phyloP scores from a whole-genome alignment of 2,329 filamentous ascomycete genomes.

The Aureobasidium sp. region DNA sequence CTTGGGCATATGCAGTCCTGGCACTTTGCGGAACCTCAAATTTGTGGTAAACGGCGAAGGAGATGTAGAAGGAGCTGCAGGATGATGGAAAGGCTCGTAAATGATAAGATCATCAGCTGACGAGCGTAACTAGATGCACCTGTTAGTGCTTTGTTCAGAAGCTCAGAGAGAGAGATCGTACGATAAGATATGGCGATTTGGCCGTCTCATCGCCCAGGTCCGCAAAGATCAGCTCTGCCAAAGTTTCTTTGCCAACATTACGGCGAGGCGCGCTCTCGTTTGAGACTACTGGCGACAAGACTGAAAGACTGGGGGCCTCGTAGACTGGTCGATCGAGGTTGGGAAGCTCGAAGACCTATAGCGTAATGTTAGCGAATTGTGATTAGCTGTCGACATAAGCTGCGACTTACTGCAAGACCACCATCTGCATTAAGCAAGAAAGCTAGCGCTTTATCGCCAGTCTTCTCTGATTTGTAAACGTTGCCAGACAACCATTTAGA shows the following conservation, averaged over 20 bases:
- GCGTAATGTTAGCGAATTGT: not conserved
- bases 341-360: slow-evolving; percentile 79
- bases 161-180: slow-evolving; percentile 49
- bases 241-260: slow-evolving; percentile 73
- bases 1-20: slow-evolving; percentile 73
- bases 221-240: slow-evolving; percentile 85
- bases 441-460: slow-evolving; percentile 66
- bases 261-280: slow-evolving; percentile 75
- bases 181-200: slow-evolving; percentile 82
- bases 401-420: slow-evolving; percentile 71
- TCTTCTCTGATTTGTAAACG: slow-evolving; percentile 74
- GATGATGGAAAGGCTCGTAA: slow-evolving; percentile 79
- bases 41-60: slow-evolving; percentile 56
- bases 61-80: slow-evolving; percentile 39
- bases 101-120: slow-evolving; percentile 84
- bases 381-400: too few relatives aligned
- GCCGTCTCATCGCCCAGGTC: slow-evolving; percentile 82
- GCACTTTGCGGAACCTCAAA: slow-evolving; percentile 80
- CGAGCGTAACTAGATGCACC: slow-evolving; percentile 70
- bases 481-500: slow-evolving; percentile 87
- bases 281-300: slow-evolving; percentile 80
- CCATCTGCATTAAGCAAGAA: slow-evolving; percentile 83
- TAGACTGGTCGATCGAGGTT: slow-evolving; percentile 78
- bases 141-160: not conserved
- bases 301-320: slow-evolving; percentile 78